Base-by-base conservation (phyloP, 1,284 basidiomycete genomes). In the Wolfiporia cocos region DNA sequence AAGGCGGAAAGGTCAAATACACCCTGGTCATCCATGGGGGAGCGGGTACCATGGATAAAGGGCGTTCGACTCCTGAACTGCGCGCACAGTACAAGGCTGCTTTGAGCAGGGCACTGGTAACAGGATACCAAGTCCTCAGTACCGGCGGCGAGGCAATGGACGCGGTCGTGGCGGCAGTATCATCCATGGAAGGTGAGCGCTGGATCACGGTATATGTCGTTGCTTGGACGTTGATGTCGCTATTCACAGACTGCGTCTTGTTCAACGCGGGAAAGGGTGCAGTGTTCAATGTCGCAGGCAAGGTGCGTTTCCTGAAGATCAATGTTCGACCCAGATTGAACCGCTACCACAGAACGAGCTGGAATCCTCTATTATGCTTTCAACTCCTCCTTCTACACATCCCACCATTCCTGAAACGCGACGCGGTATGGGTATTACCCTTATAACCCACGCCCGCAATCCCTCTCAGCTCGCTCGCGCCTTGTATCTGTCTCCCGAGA, bases 221-320 rank as follows among this genome's bases (percentile, higher is more conserved):
- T n/a, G n/a, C 7, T 28, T 21, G 31, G 24, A 21, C 14, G 26
- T 20, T 30, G 31, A 26, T 18, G n/a, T 34, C 2, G 20, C 17
- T 11, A 18, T n/a, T n/a, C n/a, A 10, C 45, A 87, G 87, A 92
- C 53, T 78, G 74, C 45, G 78, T 82, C 3, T 63, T 91, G 6
- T 91, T 91, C 66, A 91, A 91, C 52, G 65, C 81, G 4, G 86
- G 75, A 5, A 86, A 82, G 53, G 87, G 86, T 6, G 81, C 87
- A 9, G 86, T 90, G 3, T 90, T 88, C 66, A 90, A 89, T 52
- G 65, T 74, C 5, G 84, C 67, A 7, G 86, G 86, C 21, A 86
- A 87, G 69, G 84, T 85, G 44, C 44, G 56, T 36, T 9, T n/a
- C n/a, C n/a, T n/a, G n/a, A n/a, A n/a, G n/a, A n/a, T n/a, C n/a